Evolutionary conservation across 495 filamentous ascomycete genomes (phyloP), one percentile per base, ranked within the genome.

Genomic region (Hypoxylon subgilvum): DNA sequence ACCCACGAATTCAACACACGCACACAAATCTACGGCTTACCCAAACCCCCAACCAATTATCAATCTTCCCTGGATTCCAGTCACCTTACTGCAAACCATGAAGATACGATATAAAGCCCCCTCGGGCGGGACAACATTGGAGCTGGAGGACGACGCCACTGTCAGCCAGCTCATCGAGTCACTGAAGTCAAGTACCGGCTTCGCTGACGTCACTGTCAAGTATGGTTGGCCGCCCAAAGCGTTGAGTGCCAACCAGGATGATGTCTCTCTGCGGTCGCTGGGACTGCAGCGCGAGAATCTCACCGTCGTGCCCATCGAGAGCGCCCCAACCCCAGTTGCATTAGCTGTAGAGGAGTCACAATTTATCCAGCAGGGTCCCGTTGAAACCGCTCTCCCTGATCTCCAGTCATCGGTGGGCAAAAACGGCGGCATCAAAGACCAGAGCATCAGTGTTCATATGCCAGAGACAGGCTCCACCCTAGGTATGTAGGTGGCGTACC

Each of bases 271-370:
- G 64, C 82, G 57, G 59, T 78, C 65, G 30, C 75, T 95, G 27
- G 86, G 88, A 23, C 79, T 97, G 7, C 81, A 94, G 52, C 89
- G 91, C 6, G 91, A 96, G 63, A 89, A 87, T 51, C 75, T 96
- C 4, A 88, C 91, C n/a, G 79, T 95, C 76, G 76, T 65, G 61
- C 77, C 52, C 75, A 69, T 63, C 73, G 83, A 38, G 67, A 66
- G 25, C 23, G 27, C 45, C 19, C 12, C 53, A 18, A 19, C 45
- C 19, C 12, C 53, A 9, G 18, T 30, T 14, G 16, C 42, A 1
- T n/a, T n/a, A n/a, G 22, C 22, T 47, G 35, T 49, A 31, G 19
- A 45, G n/a, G 28, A 13, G 9, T 10, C 44, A 3, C 19, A 35
- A 13, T 10, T 45, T 25, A n/a, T 42, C 46, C 22, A 38, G 1